A percentile compares a stretch with the other conserved stretches of the same genome.
Evolutionary conservation across 768 basidiomycete genomes (phyloP).

Genomic region (Trametes coccinea): DNA sequence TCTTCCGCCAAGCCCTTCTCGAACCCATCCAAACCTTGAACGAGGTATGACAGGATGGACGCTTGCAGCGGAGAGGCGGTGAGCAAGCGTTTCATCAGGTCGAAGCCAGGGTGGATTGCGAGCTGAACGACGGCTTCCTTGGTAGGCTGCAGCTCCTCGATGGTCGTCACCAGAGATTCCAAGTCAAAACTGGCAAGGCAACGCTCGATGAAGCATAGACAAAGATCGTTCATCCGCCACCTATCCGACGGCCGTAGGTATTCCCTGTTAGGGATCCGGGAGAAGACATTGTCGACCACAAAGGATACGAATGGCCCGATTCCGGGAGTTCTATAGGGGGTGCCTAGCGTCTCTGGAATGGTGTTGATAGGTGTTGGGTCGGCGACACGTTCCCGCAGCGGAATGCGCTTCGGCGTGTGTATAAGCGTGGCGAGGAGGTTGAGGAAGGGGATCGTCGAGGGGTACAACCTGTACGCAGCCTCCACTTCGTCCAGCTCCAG

Average conservation of each 20-base stretch:
- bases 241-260: constrained; percentile 74
- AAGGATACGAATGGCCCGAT: constrained; percentile 83
- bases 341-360: constrained; percentile 78
- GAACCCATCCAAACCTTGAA: constrained; percentile 77
- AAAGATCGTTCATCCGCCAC: constrained; percentile 86
- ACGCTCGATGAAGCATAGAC: constrained; percentile 83
- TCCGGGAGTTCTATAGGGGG: constrained; percentile 77
- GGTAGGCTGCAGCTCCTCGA: constrained; percentile 54
- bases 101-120: constrained; percentile 83
- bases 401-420: constrained; percentile 75
- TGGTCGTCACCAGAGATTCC: constrained; percentile 61
- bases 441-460: constrained; percentile 87
- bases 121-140: constrained; percentile 55
- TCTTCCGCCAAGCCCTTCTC: constrained; percentile 69
- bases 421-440: constrained; percentile 79
- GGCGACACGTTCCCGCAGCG: constrained; percentile 56
- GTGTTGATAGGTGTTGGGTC: constrained; percentile 68
- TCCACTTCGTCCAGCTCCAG: constrained; percentile 90
- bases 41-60: constrained; percentile 74
- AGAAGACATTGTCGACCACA: constrained; percentile 87
- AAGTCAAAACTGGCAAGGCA: constrained; percentile 81
- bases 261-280: constrained; percentile 71
- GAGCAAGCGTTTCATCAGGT: constrained; percentile 77
- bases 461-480: constrained; percentile 73
- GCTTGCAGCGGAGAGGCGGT: constrained; percentile 71